Percentiles rank a stretch among this genome's conserved stretches.
These are phyloP conservation scores for Mortierella sp. DNA, from an alignment of 371 early-diverging fungal species.

Conservation along the genomic window DNA sequence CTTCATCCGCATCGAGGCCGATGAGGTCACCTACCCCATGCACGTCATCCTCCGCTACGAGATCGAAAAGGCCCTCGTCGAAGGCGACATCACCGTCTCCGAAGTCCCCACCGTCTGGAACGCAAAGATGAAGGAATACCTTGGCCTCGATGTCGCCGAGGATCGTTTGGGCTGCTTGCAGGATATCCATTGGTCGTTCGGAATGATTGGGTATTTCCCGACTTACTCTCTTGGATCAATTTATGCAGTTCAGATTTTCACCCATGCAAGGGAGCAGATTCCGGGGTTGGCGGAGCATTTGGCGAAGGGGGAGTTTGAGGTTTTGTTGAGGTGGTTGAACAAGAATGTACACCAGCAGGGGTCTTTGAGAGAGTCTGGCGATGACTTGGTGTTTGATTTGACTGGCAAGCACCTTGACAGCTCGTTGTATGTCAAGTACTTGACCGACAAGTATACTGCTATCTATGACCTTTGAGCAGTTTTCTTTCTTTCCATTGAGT, in stretches of 20 bases:
- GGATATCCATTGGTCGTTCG: conserved; percentile 60
- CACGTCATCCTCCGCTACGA: conserved; percentile 61
- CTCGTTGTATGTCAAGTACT: conserved; percentile 51
- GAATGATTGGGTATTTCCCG: conserved; percentile 58
- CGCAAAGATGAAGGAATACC: conserved; percentile 61
- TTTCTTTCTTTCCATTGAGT: not conserved
- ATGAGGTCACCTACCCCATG: conserved; percentile 60
- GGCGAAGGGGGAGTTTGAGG: conserved; percentile 57
- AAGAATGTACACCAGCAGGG: conserved; percentile 57
- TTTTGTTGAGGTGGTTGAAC: conserved; percentile 58
- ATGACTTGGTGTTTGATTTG: conserved; percentile 53
- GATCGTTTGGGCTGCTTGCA: conserved; percentile 58
- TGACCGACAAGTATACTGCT: conserved; percentile 57
- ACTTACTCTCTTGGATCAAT: conserved; percentile 60
- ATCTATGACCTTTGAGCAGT: conserved; percentile 49
- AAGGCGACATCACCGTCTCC: conserved; percentile 49
- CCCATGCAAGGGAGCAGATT: conserved; percentile 39
- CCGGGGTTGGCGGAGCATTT: conserved; percentile 52
- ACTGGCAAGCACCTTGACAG: conserved; percentile 54
- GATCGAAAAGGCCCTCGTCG: conserved; percentile 56
- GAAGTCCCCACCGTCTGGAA: conserved; percentile 59
- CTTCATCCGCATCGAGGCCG: conserved; percentile 59
- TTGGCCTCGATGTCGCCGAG: conserved; percentile 50
- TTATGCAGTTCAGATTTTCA: conserved; percentile 55
- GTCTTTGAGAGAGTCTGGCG: conserved; percentile 52